Percentiles rank a stretch among this genome's conserved stretches.
phyloP scores from a whole-genome alignment of 106 monocot genomes.

The Apostasia shenzhenica region DNA sequence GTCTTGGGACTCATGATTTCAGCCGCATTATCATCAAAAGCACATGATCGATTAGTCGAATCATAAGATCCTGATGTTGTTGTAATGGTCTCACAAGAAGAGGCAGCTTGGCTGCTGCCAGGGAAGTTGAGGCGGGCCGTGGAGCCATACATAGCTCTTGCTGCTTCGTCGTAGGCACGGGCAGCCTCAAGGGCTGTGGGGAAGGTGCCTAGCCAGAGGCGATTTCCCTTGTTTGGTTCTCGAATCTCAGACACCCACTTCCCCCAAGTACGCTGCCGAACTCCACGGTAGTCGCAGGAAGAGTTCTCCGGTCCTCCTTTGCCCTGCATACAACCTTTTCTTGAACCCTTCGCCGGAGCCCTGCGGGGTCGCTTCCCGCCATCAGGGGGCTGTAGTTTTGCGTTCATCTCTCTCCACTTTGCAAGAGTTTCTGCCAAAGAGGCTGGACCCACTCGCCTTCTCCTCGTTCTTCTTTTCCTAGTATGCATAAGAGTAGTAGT shows the following conservation, averaged over 20 bases:
- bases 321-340: slow-evolving; percentile 75
- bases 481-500: too few species aligned
- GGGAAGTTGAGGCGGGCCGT: slow-evolving; percentile 62
- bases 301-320: slow-evolving; percentile 88
- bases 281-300: slow-evolving; percentile 56
- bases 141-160: slow-evolving; percentile 63
- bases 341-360: slow-evolving; percentile 71
- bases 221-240: slow-evolving; percentile 55
- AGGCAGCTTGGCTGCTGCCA: neutral
- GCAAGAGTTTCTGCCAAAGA: slow-evolving; percentile 2
- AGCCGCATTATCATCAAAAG: neutral
- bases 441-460: slow-evolving; percentile 1
- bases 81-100: neutral
- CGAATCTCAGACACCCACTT: slow-evolving; percentile 97
- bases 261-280: slow-evolving; percentile 85
- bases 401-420: neutral
- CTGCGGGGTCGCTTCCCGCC: slow-evolving; percentile 16
- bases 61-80: neutral
- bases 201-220: slow-evolving; percentile 84
- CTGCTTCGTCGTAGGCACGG: slow-evolving; percentile 71
- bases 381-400: neutral
- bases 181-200: slow-evolving; percentile 62
- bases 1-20: too few species aligned
- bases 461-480: neutral
- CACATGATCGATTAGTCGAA: neutral